These are phyloP conservation scores for Boletus subluridellus DNA, from an alignment of 1,284 basidiomycete species.

Conservation along the genomic window DNA sequence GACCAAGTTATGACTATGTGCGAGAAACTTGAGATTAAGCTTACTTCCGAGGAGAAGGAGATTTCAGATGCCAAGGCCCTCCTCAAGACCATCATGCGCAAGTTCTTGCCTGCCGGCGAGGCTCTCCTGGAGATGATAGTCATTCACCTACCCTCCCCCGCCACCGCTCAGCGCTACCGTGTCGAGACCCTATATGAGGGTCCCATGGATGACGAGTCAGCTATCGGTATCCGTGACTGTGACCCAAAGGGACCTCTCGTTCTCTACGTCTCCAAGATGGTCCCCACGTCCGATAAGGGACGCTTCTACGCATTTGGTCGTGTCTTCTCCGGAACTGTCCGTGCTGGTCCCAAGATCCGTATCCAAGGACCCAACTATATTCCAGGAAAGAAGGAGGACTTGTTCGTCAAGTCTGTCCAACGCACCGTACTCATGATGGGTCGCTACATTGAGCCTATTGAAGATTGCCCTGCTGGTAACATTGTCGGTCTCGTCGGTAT, in stretches of 20 bases:
- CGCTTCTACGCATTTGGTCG: slow-evolving; percentile 99
- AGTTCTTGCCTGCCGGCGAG: slow-evolving; percentile 99
- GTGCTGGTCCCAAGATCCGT: slow-evolving; percentile 96
- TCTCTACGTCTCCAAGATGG: slow-evolving; percentile 99
- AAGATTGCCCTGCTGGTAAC: slow-evolving; percentile 99
- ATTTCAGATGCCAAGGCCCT: slow-evolving; percentile 90
- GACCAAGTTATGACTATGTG: slow-evolving; percentile 83
- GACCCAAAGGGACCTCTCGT: slow-evolving; percentile 97
- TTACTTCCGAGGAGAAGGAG: slow-evolving; percentile 88
- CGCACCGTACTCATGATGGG: slow-evolving; percentile 99
- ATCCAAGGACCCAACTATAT: slow-evolving; percentile 99
- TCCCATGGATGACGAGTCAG: slow-evolving; percentile 99
- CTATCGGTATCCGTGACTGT: slow-evolving; percentile 98
- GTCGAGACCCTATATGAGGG: slow-evolving; percentile 99
- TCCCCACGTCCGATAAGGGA: slow-evolving; percentile 99
- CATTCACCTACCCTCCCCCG: slow-evolving; percentile 97
- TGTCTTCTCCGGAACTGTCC: slow-evolving; percentile 98
- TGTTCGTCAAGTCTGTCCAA: slow-evolving; percentile 98
- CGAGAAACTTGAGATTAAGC: slow-evolving; percentile 96
- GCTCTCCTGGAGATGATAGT: slow-evolving; percentile 99
- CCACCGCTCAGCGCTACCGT: slow-evolving; percentile 97
- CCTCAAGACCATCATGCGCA: slow-evolving; percentile 98
- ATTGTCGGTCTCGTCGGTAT: slow-evolving; percentile 99
- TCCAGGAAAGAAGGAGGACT: slow-evolving; percentile 98
- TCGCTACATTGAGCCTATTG: slow-evolving; percentile 97